Evolutionary conservation across 2,329 filamentous ascomycete genomes (phyloP), one percentile per base, ranked within the genome.

Genomic region (Aspergillus hiratsukae): DNA sequence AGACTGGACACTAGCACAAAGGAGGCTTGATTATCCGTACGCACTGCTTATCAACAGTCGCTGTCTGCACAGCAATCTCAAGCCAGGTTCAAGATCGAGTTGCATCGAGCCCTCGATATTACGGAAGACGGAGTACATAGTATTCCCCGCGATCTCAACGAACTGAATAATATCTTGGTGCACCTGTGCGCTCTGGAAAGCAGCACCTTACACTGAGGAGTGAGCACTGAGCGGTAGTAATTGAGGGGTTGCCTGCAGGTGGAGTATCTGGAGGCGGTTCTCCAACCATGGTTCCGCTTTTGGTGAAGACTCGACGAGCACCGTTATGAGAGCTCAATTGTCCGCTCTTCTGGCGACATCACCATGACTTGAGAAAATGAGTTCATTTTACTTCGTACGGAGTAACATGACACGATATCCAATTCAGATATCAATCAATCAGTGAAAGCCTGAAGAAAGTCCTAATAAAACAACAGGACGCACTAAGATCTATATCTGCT

Each of bases 201-300:
- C 31, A 37, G 9, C 23, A n/a, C 5, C 28, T 48, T 37, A 37
- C 31, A 17, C 31, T 7, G 31, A 35, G 31, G 4, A 35, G 31
- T 17, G 11, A 37, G 14, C 31, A 37, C 11, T 43, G 40, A 45
- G 31, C n/a, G 41, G 53, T 53, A 28, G 28, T 8, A 52, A 58
- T 53, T 62, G 61, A 61, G 61, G 57, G 59, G 62, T 61, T 60
- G 54, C 27, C 57, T 59, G 51, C 50, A 56, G 54, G 60, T 63
- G 62, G 61, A 53, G 29, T 35, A 14, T 43, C n/a, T 29, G 35
- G 52, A 54, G 43, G 43, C 11, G 41, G 41, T 23, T 45, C 19
- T 56, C 57, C 62, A 63, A 64, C 62, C 55, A 64, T 25, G 50
- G 53, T 49, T 53, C 49, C 54, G 59, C 59, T 61, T 61, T 60